phyloP scores from a whole-genome alignment of 805 yeast genomes.

The Clavispora santaluciae region DNA sequence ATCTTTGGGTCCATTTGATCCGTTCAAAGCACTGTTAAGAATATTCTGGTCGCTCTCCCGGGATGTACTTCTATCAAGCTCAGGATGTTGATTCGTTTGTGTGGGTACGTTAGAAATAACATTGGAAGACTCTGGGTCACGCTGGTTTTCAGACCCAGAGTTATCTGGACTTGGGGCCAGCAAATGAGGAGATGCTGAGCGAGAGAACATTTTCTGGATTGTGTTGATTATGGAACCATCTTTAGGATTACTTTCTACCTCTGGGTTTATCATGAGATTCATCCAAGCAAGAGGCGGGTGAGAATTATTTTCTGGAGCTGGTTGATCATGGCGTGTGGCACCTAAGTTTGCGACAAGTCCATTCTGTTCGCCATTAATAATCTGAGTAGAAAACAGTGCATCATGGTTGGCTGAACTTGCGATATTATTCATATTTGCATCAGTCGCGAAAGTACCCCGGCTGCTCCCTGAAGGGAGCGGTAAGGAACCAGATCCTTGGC shows the following conservation, averaged over 20 bases:
- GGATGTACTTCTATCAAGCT: too few species aligned
- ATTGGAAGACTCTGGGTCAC: too few species aligned
- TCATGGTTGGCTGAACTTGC: neutral
- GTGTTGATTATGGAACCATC: constrained; percentile 7
- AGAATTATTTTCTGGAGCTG: too few species aligned
- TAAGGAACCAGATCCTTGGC: neutral
- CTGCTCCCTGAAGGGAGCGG: neutral
- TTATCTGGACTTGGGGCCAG: constrained; percentile 3
- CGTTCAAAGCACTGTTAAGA: too few species aligned
- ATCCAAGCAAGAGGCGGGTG: too few species aligned
- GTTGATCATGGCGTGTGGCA: too few species aligned
- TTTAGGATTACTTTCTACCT: neutral
- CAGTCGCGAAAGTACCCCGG: too few species aligned
- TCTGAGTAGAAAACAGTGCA: neutral
- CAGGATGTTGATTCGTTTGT: too few species aligned
- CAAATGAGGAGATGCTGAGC: constrained; percentile 6
- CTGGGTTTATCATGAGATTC: neutral
- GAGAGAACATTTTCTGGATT: constrained; percentile 9
- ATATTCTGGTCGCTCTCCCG: too few species aligned
- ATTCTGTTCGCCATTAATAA: neutral
- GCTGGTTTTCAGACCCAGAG: neutral
- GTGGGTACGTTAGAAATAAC: too few species aligned
- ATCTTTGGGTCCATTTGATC: too few species aligned
- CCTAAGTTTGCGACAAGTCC: too few species aligned
- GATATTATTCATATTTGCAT: neutral